These are phyloP conservation scores for Aspergillus amoenus DNA, from an alignment of 2,329 filamentous ascomycete species.

Conservation along the genomic window DNA sequence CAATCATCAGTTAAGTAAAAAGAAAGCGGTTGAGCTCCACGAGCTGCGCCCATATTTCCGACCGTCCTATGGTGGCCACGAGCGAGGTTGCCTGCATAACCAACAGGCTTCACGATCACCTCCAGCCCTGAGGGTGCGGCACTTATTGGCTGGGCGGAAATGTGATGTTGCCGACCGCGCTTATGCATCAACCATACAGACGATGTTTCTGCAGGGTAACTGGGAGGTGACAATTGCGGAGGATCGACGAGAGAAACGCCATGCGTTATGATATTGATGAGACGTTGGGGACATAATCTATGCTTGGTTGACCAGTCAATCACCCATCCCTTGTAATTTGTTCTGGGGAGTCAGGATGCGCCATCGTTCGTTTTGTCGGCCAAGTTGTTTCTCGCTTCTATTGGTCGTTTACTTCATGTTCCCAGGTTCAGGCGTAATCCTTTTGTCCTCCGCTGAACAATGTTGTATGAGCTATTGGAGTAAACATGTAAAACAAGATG, in stretches of 20 bases:
- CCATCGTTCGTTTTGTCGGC: background rate
- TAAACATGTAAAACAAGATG: background rate
- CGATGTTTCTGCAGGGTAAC: background rate
- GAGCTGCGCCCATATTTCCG: slow-evolving; percentile 7
- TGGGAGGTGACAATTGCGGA: background rate
- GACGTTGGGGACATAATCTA: background rate
- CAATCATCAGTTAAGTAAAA: background rate
- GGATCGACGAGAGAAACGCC: slow-evolving; percentile 8
- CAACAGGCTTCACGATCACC: slow-evolving; percentile 12
- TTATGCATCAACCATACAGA: slow-evolving; percentile 10
- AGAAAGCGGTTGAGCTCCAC: slow-evolving; percentile 5
- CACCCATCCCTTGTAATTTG: background rate
- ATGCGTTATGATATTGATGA: background rate
- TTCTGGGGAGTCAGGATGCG: background rate
- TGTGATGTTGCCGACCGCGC: slow-evolving; percentile 12
- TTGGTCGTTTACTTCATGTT: background rate
- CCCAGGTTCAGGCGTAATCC: background rate
- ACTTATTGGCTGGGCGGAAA: slow-evolving; percentile 13
- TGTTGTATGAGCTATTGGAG: background rate
- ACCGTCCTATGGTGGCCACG: slow-evolving; percentile 17
- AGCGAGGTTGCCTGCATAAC: slow-evolving; percentile 8
- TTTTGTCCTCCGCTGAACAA: background rate
- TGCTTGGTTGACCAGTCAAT: background rate
- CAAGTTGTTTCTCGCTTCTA: background rate
- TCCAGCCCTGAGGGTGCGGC: slow-evolving; percentile 1